These are phyloP conservation scores for Santalum album DNA, from an alignment of 164 flowering plant species.

Conservation along the genomic window DNA sequence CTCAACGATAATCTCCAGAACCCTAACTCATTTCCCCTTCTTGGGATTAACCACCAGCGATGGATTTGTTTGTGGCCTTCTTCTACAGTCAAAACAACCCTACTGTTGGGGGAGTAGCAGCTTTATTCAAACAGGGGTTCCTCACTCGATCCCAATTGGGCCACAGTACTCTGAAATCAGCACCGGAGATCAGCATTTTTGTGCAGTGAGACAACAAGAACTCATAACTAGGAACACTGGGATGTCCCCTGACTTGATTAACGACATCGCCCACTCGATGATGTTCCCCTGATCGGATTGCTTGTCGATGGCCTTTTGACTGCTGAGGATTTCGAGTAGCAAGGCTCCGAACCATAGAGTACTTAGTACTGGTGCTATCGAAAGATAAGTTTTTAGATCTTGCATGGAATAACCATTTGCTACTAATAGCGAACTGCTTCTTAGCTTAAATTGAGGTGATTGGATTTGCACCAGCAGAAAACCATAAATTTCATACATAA, in stretches of 20 bases:
- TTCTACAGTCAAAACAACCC: slow-evolving; percentile 57
- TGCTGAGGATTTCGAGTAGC: slow-evolving; percentile 79
- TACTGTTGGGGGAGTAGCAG: slow-evolving; percentile 91
- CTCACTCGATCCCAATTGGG: slow-evolving; percentile 56
- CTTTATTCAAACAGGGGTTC: slow-evolving; percentile 73
- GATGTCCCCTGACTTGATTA: slow-evolving; percentile 64
- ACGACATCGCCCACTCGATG: slow-evolving; percentile 97
- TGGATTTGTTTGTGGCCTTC: slow-evolving; percentile 91
- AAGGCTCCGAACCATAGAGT: slow-evolving; percentile 92
- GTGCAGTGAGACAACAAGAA: slow-evolving; percentile 55
- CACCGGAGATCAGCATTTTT: slow-evolving; percentile 91
- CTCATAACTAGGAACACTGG: too few relatives aligned
- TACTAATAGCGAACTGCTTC: too few relatives aligned
- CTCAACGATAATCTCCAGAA: slow-evolving; percentile 62
- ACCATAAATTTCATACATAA: too few relatives aligned
- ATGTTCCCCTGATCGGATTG: slow-evolving; percentile 80
- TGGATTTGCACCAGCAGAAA: too few relatives aligned
- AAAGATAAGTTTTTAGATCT: too few relatives aligned
- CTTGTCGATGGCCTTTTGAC: slow-evolving; percentile 89
- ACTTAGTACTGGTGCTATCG: too few relatives aligned
- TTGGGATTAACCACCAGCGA: slow-evolving; percentile 73
- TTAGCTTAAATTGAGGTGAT: too few relatives aligned
- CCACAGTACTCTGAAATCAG: slow-evolving; percentile 67
- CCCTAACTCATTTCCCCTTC: slow-evolving; percentile 55
- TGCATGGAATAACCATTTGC: too few relatives aligned